Evolutionary conservation across 1,284 basidiomycete species (phyloP).

Genomic region (Trametes polyzona): DNA sequence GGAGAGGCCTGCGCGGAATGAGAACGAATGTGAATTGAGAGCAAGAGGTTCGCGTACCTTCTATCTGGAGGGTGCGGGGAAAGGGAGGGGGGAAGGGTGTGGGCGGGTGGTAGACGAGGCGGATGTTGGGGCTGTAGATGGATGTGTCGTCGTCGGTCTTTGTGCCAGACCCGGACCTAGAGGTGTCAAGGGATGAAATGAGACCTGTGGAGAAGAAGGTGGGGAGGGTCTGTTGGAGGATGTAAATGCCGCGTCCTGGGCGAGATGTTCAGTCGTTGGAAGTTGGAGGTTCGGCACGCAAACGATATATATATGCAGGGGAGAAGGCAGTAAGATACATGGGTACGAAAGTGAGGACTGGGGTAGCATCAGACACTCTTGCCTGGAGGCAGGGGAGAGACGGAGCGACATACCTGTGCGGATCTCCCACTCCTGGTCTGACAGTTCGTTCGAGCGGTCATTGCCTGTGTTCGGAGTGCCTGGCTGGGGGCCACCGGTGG

Average conservation of each 20-base stretch:
- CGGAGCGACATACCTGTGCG: conserved; percentile 31
- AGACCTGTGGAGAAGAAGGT: conserved; percentile 74
- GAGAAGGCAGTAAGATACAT: not conserved
- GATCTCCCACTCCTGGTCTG: conserved; percentile 66
- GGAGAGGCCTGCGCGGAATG: conserved; percentile 53
- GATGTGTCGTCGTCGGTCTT: conserved; percentile 23
- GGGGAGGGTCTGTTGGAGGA: conserved; percentile 70
- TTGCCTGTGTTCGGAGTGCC: not conserved
- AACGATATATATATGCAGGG: not conserved
- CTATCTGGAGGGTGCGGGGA: conserved; percentile 65
- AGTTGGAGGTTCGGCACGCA: not conserved
- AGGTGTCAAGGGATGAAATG: conserved; percentile 55
- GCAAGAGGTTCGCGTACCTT: conserved; percentile 51
- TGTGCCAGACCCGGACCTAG: conserved; percentile 10
- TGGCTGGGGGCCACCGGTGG: not conserved
- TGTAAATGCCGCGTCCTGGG: conserved; percentile 69
- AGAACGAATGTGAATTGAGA: not conserved
- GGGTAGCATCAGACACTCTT: conserved; percentile 20
- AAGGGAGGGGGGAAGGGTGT: conserved; percentile 66
- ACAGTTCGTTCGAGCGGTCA: conserved; percentile 28
- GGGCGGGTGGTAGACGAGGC: conserved; percentile 64
- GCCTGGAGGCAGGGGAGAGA: conserved; percentile 1
- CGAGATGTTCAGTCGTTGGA: not conserved
- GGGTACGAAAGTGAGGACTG: not conserved
- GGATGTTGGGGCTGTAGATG: conserved; percentile 39